Percentiles rank a stretch among this genome's conserved stretches.
Evolutionary conservation across 805 yeast genomes (phyloP).

Genomic region (Sugiyamaella floridensis): DNA sequence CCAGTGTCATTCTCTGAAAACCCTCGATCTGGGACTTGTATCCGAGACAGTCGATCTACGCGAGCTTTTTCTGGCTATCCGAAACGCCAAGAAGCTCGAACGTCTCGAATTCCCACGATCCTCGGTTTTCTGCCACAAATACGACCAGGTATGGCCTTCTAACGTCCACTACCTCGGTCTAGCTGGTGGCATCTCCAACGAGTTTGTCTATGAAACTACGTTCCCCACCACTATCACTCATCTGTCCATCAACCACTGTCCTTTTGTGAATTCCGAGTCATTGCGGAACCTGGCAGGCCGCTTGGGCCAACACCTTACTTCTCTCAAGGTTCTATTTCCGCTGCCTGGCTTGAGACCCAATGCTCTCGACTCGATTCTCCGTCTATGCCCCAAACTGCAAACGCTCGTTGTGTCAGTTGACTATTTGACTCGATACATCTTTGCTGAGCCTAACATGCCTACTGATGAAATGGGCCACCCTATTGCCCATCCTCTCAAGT

Average conservation of each 20-base stretch:
- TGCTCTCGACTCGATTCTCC: slow-evolving; percentile 66
- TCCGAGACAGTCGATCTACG: slow-evolving; percentile 83
- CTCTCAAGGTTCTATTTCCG: slow-evolving; percentile 72
- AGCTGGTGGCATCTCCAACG: slow-evolving; percentile 85
- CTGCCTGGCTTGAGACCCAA: slow-evolving; percentile 70
- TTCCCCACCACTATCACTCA: slow-evolving; percentile 68
- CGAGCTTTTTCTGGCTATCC: slow-evolving; percentile 71
- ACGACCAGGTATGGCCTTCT: slow-evolving; percentile 70
- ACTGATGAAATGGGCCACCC: slow-evolving; percentile 24
- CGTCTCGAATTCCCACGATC: slow-evolving; percentile 84
- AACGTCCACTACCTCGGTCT: slow-evolving; percentile 62
- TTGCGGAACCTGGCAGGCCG: slow-evolving; percentile 53
- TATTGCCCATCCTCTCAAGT: slow-evolving; percentile 47
- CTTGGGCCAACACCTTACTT: slow-evolving; percentile 59
- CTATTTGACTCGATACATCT: slow-evolving; percentile 46
- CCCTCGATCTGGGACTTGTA: slow-evolving; percentile 74
- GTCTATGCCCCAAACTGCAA: slow-evolving; percentile 66
- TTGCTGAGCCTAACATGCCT: slow-evolving; percentile 32
- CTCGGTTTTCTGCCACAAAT: slow-evolving; percentile 55
- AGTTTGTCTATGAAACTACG: slow-evolving; percentile 58
- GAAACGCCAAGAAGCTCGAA: slow-evolving; percentile 53
- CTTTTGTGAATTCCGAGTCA: slow-evolving; percentile 59
- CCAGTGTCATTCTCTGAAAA: slow-evolving; percentile 55
- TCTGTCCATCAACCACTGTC: slow-evolving; percentile 83
- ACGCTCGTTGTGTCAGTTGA: slow-evolving; percentile 70